A percentile compares a stretch with the other conserved stretches of the same genome.
Evolutionary conservation across 75 land plant species (phyloP).

Genomic region (Larix kaempferi): DNA sequence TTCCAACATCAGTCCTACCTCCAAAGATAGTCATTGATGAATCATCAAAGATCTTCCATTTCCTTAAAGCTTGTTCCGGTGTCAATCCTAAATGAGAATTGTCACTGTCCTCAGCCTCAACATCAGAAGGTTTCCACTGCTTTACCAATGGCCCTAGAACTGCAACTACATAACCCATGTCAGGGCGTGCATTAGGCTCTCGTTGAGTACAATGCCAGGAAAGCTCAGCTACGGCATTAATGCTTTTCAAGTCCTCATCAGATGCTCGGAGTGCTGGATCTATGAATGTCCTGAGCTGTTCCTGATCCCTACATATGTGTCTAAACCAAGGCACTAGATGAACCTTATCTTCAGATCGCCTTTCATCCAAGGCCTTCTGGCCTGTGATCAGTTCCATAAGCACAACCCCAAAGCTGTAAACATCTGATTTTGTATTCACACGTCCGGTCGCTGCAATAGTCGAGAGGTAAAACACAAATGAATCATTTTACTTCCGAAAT

Average conservation of each 20-base stretch:
- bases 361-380: conserved; percentile 60
- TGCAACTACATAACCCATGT: conserved; percentile 29
- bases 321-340: conserved; percentile 77
- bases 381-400: conserved; percentile 78
- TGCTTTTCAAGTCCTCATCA: conserved; percentile 41
- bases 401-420: conserved; percentile 80
- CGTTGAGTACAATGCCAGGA: conserved; percentile 26
- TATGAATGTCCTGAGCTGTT: conserved; percentile 26
- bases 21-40: background rate
- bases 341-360: conserved; percentile 41
- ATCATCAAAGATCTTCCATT: conserved; percentile 13
- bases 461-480: background rate
- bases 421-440: conserved; percentile 80
- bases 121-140: conserved; percentile 24
- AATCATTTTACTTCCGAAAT: background rate
- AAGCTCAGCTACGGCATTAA: conserved; percentile 27
- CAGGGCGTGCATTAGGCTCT: conserved; percentile 26
- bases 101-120: conserved; percentile 8
- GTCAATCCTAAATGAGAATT: background rate
- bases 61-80: background rate
- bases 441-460: conserved; percentile 66
- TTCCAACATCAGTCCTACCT: background rate
- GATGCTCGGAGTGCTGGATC: conserved; percentile 35
- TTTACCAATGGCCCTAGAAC: conserved; percentile 18
- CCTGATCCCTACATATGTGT: conserved; percentile 34